phyloP scores from a whole-genome alignment of 192 early-diverging fungal species.

The Coemansia sp. region DNA sequence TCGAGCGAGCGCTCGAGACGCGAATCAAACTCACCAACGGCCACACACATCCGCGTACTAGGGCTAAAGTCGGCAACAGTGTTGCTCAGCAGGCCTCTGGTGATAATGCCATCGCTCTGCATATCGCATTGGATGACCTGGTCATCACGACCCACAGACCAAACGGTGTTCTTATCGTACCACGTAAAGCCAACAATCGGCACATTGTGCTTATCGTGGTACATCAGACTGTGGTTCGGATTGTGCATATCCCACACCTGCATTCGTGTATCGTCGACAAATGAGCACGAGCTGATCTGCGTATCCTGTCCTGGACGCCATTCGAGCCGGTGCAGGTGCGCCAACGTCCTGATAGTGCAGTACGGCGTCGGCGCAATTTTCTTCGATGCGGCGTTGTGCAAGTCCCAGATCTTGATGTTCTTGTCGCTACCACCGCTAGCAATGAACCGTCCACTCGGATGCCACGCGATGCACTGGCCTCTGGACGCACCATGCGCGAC shows the following conservation, averaged over 20 bases:
- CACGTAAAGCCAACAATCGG: constrained; percentile 39
- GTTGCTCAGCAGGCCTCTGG: constrained; percentile 26
- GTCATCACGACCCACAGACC: constrained; percentile 28
- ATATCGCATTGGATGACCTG: constrained; percentile 48
- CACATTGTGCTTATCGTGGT: constrained; percentile 38
- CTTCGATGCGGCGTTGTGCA: constrained; percentile 24
- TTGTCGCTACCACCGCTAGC: constrained; percentile 47
- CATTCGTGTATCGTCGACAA: constrained; percentile 22
- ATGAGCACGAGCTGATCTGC: constrained; percentile 46
- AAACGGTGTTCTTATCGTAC: constrained; percentile 47
- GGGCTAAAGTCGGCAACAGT: constrained; percentile 36
- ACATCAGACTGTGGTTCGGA: constrained; percentile 45
- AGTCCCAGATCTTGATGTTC: constrained; percentile 52
- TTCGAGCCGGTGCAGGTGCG: constrained; percentile 25
- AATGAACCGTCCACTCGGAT: constrained; percentile 47
- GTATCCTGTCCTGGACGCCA: constrained; percentile 56
- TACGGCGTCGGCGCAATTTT: constrained; percentile 24
- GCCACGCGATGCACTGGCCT: constrained; percentile 42
- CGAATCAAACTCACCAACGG: constrained; percentile 15
- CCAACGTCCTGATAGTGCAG: constrained; percentile 43
- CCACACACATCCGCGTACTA: constrained; percentile 25
- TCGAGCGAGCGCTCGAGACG: constrained; percentile 1
- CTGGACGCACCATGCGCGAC: constrained; percentile 26
- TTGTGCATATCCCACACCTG: constrained; percentile 55
- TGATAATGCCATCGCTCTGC: constrained; percentile 30